A percentile compares a stretch with the other conserved stretches of the same genome.
Conservation (phyloP, 1,284 basidiomycete species). For the Agaricales sp. region DNA sequence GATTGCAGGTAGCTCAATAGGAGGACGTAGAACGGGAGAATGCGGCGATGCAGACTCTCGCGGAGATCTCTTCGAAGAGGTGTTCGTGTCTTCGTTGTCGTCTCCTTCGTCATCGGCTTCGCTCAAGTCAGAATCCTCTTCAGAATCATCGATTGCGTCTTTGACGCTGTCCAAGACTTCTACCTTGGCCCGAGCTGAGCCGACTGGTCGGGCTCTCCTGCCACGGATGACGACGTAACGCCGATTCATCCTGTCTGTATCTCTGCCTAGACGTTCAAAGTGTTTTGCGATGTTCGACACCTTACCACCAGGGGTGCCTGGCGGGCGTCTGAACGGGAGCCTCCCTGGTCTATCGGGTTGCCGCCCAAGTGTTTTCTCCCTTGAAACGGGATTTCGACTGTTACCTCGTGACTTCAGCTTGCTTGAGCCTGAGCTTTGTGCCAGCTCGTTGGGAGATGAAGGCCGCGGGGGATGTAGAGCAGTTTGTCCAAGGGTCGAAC, state of each 20-base stretch:
- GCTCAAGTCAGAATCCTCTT: slow-evolving; percentile 67
- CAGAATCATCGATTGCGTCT: slow-evolving; percentile 87
- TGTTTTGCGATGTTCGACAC: slow-evolving; percentile 71
- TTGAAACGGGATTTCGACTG: slow-evolving; percentile 28
- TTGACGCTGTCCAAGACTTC: slow-evolving; percentile 87
- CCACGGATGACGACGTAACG: slow-evolving; percentile 78
- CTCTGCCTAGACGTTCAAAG: slow-evolving; percentile 63
- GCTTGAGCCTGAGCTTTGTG: background rate
- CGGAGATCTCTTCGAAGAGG: slow-evolving; percentile 11
- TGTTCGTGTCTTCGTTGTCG: slow-evolving; percentile 49
- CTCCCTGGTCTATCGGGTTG: slow-evolving; percentile 31
- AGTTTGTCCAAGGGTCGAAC: slow-evolving; percentile 28
- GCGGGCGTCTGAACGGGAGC: slow-evolving; percentile 41
- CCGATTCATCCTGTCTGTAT: slow-evolving; percentile 56
- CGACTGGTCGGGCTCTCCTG: slow-evolving; percentile 87
- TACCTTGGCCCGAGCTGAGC: slow-evolving; percentile 81
- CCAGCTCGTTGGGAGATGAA: slow-evolving; percentile 24
- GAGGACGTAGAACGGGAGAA: background rate
- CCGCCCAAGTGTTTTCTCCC: slow-evolving; percentile 41
- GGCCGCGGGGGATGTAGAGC: slow-evolving; percentile 29
- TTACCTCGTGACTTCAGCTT: slow-evolving; percentile 26
- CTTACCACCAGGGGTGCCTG: slow-evolving; percentile 40
- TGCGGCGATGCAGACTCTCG: background rate
- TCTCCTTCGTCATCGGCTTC: slow-evolving; percentile 86
- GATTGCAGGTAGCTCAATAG: background rate